Conservation (phyloP, 1,139 yeast genomes). For the Diutina ranongensis region DNA sequence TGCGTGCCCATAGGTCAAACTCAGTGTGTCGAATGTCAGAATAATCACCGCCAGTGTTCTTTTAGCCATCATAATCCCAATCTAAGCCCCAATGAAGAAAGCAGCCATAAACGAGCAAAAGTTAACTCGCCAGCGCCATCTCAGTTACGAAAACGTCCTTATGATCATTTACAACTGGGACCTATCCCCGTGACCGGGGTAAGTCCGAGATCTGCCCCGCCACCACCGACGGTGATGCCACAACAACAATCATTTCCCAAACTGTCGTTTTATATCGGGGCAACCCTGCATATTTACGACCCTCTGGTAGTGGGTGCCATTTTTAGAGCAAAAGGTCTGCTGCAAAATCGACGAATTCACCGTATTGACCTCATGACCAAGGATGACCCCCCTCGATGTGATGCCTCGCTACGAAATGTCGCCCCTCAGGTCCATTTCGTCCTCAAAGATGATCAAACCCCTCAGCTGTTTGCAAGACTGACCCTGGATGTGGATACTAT, state of each 20-base stretch:
- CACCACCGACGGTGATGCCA: slow-evolving; percentile 28
- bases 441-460: slow-evolving; percentile 61
- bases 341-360: slow-evolving; percentile 6
- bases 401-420: slow-evolving; percentile 53
- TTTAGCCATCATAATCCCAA: slow-evolving; percentile 15
- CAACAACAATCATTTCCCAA: slow-evolving; percentile 45
- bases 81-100: slow-evolving; percentile 15
- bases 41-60: slow-evolving; percentile 56
- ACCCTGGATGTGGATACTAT: slow-evolving; percentile 62
- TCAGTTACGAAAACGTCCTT: slow-evolving; percentile 14
- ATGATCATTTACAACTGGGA: slow-evolving; percentile 30
- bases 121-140: slow-evolving; percentile 9
- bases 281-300: slow-evolving; percentile 58
- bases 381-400: slow-evolving; percentile 27
- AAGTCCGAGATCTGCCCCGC: no score
- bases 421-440: slow-evolving; percentile 55
- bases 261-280: slow-evolving; percentile 66
- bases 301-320: slow-evolving; percentile 43
- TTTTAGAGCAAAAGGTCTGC: slow-evolving; percentile 25
- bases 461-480: slow-evolving; percentile 48
- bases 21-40: slow-evolving; percentile 59
- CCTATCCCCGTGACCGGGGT: slow-evolving; percentile 19
- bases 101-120: slow-evolving; percentile 14
- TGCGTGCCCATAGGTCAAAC: slow-evolving; percentile 51
- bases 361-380: slow-evolving; percentile 21